Evolutionary conservation across 805 yeast genomes (phyloP).

Genomic region (Yamadazyma sp.): DNA sequence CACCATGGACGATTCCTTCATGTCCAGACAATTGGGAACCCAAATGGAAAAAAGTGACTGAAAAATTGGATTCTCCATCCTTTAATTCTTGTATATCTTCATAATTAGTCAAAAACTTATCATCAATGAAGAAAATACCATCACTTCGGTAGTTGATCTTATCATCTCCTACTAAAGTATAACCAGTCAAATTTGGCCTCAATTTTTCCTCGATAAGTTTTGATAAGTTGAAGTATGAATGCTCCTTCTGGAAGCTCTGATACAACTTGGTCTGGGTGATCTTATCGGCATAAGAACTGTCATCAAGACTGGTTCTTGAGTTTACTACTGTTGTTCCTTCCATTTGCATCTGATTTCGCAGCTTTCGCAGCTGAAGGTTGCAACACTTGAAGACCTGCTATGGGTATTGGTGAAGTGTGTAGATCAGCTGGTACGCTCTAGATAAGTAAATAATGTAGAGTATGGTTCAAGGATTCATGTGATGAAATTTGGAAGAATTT

Average conservation of each 20-base stretch:
- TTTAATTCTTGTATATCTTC: constrained; percentile 20
- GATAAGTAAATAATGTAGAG: no score
- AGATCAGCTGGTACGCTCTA: no score
- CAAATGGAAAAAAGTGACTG: constrained; percentile 38
- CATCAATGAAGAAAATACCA: constrained; percentile 33
- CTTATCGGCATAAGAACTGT: background rate
- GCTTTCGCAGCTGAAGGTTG: background rate
- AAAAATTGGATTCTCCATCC: constrained; percentile 23
- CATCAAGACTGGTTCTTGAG: constrained; percentile 2
- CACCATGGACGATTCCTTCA: constrained; percentile 41
- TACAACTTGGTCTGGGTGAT: constrained; percentile 1
- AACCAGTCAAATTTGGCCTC: constrained; percentile 35
- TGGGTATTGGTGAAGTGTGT: no score
- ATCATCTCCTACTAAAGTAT: constrained; percentile 30
- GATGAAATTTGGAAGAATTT: no score
- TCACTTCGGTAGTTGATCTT: constrained; percentile 33
- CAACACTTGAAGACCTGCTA: no score
- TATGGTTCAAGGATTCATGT: no score
- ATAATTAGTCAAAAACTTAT: constrained; percentile 22
- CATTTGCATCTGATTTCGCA: background rate
- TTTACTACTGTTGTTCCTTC: constrained; percentile 1
- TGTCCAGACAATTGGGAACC: constrained; percentile 40
- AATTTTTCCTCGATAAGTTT: constrained; percentile 23
- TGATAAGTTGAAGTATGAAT: constrained; percentile 11
- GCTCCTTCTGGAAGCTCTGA: background rate